These are phyloP conservation scores for Thalassiosira profunda DNA, from an alignment of 108 stramenopile genomes.

Conservation along the genomic window DNA sequence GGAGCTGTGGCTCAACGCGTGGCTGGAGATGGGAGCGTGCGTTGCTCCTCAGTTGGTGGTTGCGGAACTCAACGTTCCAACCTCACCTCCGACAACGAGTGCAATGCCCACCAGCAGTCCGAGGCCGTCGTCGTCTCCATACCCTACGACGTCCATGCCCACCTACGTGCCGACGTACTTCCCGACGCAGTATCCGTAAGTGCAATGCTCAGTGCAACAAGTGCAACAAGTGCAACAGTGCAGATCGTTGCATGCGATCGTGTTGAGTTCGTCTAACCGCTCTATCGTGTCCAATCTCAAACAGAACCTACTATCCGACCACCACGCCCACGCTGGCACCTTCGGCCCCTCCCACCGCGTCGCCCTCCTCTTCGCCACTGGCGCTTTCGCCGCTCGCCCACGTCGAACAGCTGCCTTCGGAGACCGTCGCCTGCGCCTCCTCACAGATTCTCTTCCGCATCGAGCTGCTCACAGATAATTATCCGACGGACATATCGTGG, in stretches of 20 bases:
- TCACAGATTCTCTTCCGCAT: slow-evolving; percentile 3
- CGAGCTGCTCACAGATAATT: slow-evolving; percentile 12
- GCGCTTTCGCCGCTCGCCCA: slow-evolving; percentile 4
- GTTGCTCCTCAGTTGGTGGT: too few species aligned
- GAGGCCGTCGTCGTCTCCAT: background rate
- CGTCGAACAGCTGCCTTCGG: background rate
- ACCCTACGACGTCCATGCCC: background rate
- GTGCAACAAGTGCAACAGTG: too few species aligned
- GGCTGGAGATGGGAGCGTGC: slow-evolving; percentile 9
- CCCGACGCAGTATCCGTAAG: background rate
- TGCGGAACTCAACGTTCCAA: too few species aligned
- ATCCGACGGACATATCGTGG: slow-evolving; percentile 18
- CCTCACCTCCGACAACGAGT: background rate
- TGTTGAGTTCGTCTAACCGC: too few species aligned
- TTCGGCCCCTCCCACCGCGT: background rate
- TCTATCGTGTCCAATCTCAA: background rate
- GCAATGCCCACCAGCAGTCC: background rate
- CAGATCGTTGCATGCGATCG: too few species aligned
- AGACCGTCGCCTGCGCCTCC: background rate
- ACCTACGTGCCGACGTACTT: background rate
- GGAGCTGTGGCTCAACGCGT: slow-evolving; percentile 22
- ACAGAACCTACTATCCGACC: background rate
- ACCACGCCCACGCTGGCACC: background rate
- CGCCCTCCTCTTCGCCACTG: slow-evolving; percentile 6
- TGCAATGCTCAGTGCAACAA: too few species aligned